phyloP scores from a whole-genome alignment of 163 green algal species.

The Volvox carteri region DNA sequence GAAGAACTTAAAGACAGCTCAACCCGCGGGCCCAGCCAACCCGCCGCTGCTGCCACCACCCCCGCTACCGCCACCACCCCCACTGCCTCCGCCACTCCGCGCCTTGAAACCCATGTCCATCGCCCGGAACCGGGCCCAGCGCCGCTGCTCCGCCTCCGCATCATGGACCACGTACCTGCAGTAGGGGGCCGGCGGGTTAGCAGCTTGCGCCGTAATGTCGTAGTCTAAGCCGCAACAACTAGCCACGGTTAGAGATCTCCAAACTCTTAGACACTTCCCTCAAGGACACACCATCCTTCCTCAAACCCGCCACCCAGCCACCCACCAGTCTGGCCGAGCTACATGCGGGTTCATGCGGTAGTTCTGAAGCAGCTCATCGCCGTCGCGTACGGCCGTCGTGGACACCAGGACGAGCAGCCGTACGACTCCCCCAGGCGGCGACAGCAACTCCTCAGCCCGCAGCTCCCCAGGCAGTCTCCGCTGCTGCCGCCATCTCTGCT shows the following conservation, averaged over 20 bases:
- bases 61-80: too few species aligned
- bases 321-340: conserved; percentile 82
- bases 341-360: conserved; percentile 86
- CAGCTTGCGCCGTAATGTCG: too few species aligned
- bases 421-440: conserved; percentile 4
- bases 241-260: too few species aligned
- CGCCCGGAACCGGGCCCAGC: conserved; percentile 33
- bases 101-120: conserved; percentile 37
- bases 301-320: background rate
- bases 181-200: too few species aligned
- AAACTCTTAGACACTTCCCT: too few species aligned
- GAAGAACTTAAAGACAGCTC: too few species aligned
- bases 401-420: conserved; percentile 81
- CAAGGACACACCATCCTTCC: too few species aligned
- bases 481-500: background rate
- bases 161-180: conserved; percentile 53
- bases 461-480: conserved; percentile 12
- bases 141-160: conserved; percentile 51
- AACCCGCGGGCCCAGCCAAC: too few species aligned
- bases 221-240: too few species aligned
- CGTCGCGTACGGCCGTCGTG: conserved; percentile 60
- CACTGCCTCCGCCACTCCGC: background rate
- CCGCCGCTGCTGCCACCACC: background rate
- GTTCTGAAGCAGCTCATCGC: conserved; percentile 88
- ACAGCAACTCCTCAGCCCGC: conserved; percentile 30